Conservation (phyloP, 1,284 basidiomycete species). For the Apiotrichum domesticum region DNA sequence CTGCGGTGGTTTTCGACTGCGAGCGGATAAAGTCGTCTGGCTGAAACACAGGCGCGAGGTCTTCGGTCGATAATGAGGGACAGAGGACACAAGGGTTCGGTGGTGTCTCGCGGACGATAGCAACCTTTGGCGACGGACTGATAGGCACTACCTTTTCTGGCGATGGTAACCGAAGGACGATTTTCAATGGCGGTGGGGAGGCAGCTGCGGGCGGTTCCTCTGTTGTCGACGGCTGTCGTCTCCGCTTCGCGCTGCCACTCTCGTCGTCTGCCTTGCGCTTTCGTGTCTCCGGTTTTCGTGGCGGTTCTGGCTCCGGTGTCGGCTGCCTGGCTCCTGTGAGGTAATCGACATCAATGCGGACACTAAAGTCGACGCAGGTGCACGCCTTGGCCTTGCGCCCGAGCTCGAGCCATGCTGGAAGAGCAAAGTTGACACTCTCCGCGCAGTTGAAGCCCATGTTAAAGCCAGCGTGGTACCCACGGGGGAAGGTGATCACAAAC, state of each 20-base stretch:
- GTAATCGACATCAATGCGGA: conserved; percentile 83
- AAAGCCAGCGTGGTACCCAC: conserved; percentile 93
- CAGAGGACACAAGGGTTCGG: conserved; percentile 69
- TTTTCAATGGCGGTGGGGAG: background rate
- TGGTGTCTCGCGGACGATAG: background rate
- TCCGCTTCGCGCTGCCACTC: background rate
- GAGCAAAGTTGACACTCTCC: conserved; percentile 95
- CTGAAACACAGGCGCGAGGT: conserved; percentile 56
- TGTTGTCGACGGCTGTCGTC: background rate
- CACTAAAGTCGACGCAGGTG: conserved; percentile 76
- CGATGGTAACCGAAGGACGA: background rate
- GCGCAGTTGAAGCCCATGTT: conserved; percentile 97
- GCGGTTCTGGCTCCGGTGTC: background rate
- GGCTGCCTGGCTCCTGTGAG: conserved; percentile 42
- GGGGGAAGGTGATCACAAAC: conserved; percentile 92
- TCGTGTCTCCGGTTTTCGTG: background rate
- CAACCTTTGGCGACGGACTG: conserved; percentile 5
- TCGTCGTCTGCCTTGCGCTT: background rate
- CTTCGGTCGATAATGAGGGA: conserved; percentile 55
- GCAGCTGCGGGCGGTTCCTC: too few species aligned
- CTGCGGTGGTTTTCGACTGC: conserved; percentile 4
- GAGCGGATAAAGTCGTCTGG: conserved; percentile 15
- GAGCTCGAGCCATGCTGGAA: conserved; percentile 89
- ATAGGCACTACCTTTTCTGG: conserved; percentile 3
- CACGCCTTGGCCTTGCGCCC: conserved; percentile 77